phyloP scores from a whole-genome alignment of 2,329 filamentous ascomycete genomes.

The Calonectria pteridis region DNA sequence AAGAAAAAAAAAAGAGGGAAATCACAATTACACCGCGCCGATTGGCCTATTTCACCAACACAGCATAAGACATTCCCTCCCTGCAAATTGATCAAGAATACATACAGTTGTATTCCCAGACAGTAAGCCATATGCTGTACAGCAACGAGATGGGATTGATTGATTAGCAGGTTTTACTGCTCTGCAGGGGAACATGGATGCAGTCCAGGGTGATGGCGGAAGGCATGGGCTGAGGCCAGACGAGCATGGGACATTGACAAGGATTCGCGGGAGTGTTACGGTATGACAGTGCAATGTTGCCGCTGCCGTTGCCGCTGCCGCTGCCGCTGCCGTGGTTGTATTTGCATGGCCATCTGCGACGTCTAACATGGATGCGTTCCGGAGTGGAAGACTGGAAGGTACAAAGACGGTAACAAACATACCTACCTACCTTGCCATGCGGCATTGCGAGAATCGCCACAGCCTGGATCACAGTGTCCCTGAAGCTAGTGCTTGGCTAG shows the following conservation, averaged over 20 bases:
- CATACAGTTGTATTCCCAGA: slow-evolving; percentile 4
- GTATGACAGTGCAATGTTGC: neutral
- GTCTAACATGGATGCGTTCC: neutral
- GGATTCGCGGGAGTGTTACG: slow-evolving; percentile 9
- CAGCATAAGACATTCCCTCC: slow-evolving; percentile 27
- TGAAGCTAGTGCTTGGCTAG: slow-evolving; percentile 1
- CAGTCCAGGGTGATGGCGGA: slow-evolving; percentile 13
- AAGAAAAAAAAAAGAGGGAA: neutral
- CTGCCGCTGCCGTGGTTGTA: slow-evolving; percentile 1
- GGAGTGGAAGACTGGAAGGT: slow-evolving; percentile 3
- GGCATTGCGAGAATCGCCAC: slow-evolving; percentile 2
- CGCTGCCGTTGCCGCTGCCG: neutral
- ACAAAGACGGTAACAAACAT: neutral
- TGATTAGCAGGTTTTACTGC: slow-evolving; percentile 3
- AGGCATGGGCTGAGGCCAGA: neutral
- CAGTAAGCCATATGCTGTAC: neutral
- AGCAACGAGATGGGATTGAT: slow-evolving; percentile 3
- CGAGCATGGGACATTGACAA: neutral
- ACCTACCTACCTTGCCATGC: neutral
- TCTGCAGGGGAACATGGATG: slow-evolving; percentile 18
- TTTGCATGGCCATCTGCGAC: slow-evolving; percentile 6
- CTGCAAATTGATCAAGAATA: slow-evolving; percentile 22
- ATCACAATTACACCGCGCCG: neutral
- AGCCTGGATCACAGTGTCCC: slow-evolving; percentile 18
- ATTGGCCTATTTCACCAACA: neutral